A percentile compares a stretch with the other conserved stretches of the same genome.
Evolutionary conservation across 768 basidiomycete species (phyloP).

Genomic region (Lactarius psammicola): DNA sequence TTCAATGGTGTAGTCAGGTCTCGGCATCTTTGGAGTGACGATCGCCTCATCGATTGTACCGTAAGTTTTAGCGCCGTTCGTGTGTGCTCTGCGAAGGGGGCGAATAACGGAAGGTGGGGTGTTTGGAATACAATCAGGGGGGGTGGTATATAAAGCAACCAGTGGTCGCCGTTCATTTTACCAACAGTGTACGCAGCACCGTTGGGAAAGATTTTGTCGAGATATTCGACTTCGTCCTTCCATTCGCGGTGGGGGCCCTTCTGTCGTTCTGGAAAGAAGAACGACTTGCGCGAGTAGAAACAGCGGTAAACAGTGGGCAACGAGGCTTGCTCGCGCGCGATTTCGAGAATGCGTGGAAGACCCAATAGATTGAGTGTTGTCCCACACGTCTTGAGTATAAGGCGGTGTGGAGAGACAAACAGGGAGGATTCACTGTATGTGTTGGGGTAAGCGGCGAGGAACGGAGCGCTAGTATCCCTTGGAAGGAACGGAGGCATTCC

Average conservation of each 20-base stretch:
- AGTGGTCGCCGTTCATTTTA: conserved; percentile 97
- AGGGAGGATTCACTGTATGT: conserved; percentile 89
- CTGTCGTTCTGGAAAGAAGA: conserved; percentile 99
- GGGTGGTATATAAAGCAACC: conserved; percentile 92
- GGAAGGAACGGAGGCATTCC: conserved; percentile 16
- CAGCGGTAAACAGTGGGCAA: conserved; percentile 77
- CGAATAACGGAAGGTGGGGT: conserved; percentile 9
- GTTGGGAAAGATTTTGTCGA: conserved; percentile 85
- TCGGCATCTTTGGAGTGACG: conserved; percentile 18
- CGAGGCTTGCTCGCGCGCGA: conserved; percentile 70
- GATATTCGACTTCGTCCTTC: conserved; percentile 87
- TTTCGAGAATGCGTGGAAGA: conserved; percentile 90
- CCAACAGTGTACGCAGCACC: conserved; percentile 96
- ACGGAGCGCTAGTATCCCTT: conserved; percentile 10
- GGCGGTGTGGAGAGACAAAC: conserved; percentile 90
- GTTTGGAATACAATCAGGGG: conserved; percentile 39
- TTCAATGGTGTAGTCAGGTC: conserved; percentile 91
- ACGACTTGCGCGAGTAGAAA: conserved; percentile 98
- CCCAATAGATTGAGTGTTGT: conserved; percentile 97
- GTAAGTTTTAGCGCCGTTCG: conserved; percentile 19
- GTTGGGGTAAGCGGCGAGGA: conserved; percentile 25
- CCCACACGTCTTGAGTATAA: conserved; percentile 98
- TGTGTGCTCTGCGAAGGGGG: conserved; percentile 26
- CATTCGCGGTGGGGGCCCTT: conserved; percentile 90
- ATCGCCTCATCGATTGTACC: conserved; percentile 26